These are phyloP conservation scores for Phytophthora boehmeriae DNA, from an alignment of 352 stramenopile genomes.

Conservation along the genomic window DNA sequence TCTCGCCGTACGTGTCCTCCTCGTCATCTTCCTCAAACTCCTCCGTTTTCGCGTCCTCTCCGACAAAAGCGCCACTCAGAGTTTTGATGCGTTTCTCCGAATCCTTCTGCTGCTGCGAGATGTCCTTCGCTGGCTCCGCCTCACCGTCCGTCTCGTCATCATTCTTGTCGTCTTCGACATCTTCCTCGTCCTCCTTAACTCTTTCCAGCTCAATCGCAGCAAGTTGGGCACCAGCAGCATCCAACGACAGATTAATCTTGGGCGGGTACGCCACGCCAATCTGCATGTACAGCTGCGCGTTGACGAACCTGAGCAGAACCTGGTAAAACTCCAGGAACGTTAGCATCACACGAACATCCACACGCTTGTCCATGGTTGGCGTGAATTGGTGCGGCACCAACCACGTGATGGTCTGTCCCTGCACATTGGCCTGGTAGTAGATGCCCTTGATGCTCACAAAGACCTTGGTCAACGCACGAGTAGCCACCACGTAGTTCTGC, in stretches of 20 bases:
- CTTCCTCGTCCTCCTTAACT: conserved; percentile 45
- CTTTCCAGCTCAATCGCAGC: conserved; percentile 71
- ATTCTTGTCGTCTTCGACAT: conserved; percentile 32
- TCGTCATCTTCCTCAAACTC: conserved; percentile 84
- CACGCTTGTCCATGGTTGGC: conserved; percentile 95
- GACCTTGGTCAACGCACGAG: conserved; percentile 94
- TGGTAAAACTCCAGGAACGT: conserved; percentile 99
- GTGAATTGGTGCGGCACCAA: conserved; percentile 98
- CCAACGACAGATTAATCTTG: conserved; percentile 86
- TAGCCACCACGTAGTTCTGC: conserved; percentile 95
- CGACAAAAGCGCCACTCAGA: conserved; percentile 45
- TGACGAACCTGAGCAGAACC: conserved; percentile 97
- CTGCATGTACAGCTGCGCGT: conserved; percentile 98
- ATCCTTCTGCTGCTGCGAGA: conserved; percentile 87
- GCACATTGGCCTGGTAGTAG: conserved; percentile 97
- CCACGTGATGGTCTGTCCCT: conserved; percentile 97
- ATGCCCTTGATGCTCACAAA: conserved; percentile 99
- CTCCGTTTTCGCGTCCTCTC: conserved; percentile 44
- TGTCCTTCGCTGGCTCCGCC: conserved; percentile 32
- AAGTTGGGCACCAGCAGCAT: conserved; percentile 76
- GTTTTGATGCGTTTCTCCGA: conserved; percentile 89
- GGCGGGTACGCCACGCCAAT: conserved; percentile 95
- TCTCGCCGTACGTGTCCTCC: conserved; percentile 76
- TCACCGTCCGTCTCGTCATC: conserved; percentile 36
- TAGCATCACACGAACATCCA: conserved; percentile 99